A percentile compares a stretch with the other conserved stretches of the same genome.
phyloP scores from a whole-genome alignment of 2,329 filamentous ascomycete genomes.

The Celoporthe dispersa region DNA sequence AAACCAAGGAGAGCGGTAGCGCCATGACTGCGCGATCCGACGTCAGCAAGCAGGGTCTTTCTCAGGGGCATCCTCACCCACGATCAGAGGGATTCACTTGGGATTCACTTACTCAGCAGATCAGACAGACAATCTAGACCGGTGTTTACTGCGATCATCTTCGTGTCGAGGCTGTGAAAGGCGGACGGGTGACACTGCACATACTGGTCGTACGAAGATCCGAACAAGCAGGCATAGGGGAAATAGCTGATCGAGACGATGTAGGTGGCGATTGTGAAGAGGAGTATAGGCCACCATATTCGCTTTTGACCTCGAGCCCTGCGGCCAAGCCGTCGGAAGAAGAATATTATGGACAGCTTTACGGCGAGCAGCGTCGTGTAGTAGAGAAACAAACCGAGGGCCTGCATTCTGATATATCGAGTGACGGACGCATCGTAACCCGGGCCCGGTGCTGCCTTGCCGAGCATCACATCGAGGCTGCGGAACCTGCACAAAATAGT shows the following conservation, averaged over 20 bases:
- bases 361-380: background rate
- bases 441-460: background rate
- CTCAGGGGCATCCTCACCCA: background rate
- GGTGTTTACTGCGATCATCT: background rate
- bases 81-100: background rate
- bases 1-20: constrained; percentile 29
- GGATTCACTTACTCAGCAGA: background rate
- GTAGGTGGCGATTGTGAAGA: background rate
- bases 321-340: constrained; percentile 14
- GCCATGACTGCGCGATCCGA: background rate
- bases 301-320: constrained; percentile 7
- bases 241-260: constrained; percentile 5
- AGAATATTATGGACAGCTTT: constrained; percentile 13
- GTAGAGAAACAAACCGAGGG: background rate
- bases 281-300: constrained; percentile 13
- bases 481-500: background rate
- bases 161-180: background rate
- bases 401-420: background rate
- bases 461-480: background rate
- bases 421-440: background rate
- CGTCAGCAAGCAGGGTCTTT: background rate
- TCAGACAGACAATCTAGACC: constrained; percentile 12
- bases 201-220: background rate
- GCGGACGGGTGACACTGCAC: background rate
- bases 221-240: background rate